A percentile compares a stretch with the other conserved stretches of the same genome.
Conservation (phyloP, 139 green algal species). For the Picochlorum costavermella region DNA sequence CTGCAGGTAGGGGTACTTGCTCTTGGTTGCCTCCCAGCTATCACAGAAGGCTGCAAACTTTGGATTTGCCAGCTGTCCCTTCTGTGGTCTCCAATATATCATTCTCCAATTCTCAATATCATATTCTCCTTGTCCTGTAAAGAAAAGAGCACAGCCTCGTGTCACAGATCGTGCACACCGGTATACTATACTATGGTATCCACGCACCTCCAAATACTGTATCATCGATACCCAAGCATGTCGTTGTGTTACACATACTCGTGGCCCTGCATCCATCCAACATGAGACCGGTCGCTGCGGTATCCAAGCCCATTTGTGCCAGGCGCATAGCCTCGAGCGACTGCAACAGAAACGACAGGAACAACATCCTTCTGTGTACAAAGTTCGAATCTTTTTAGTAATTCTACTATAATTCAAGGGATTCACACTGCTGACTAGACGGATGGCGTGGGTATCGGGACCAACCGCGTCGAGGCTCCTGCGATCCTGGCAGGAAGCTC, state of each 20-base stretch:
- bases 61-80: neutral
- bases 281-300: neutral
- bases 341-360: constrained; percentile 1
- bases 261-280: neutral
- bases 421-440: too few species aligned
- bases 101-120: constrained; percentile 5
- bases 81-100: neutral
- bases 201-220: neutral
- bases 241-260: constrained; percentile 3
- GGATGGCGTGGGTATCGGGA: too few species aligned
- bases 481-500: too few species aligned
- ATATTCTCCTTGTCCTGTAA: neutral
- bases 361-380: neutral
- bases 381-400: too few species aligned
- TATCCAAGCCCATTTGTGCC: neutral
- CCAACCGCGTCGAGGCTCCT: too few species aligned
- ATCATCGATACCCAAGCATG: neutral
- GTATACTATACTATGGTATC: neutral
- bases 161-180: neutral
- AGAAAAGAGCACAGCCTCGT: neutral
- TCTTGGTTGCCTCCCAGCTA: neutral
- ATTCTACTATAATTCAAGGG: too few species aligned
- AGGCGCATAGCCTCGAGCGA: constrained; percentile 2
- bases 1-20: neutral
- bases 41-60: constrained; percentile 3